Percentiles rank a stretch among this genome's conserved stretches.
Conservation (phyloP, 352 stramenopile genomes). For the Achlya hypogyna region DNA sequence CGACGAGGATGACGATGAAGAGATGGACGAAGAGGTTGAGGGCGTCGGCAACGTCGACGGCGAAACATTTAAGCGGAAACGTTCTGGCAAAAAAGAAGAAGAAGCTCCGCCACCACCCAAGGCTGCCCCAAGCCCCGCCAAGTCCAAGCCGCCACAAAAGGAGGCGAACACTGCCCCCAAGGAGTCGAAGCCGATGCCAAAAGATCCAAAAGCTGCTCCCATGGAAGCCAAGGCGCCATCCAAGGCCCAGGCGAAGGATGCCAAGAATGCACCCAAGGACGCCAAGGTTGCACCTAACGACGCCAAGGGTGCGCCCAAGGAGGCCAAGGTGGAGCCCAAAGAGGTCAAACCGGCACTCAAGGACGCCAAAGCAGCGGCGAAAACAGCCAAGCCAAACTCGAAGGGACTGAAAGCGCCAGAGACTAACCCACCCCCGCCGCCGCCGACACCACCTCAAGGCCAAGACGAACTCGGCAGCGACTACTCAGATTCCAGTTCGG, state of each 20-base stretch:
- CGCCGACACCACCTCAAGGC: neutral
- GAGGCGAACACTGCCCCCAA: too few relatives aligned
- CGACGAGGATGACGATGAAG: constrained; percentile 6
- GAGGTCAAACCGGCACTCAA: too few relatives aligned
- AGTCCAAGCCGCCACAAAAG: neutral
- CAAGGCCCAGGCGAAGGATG: too few relatives aligned
- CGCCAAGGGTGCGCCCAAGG: too few relatives aligned
- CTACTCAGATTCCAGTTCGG: too few relatives aligned
- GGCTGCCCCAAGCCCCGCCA: neutral
- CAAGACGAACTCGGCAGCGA: neutral
- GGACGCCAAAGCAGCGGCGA: too few relatives aligned
- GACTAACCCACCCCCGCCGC: neutral
- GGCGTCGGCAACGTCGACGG: neutral
- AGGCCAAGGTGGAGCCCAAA: too few relatives aligned
- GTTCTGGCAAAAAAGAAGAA: constrained; percentile 2
- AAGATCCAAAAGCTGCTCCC: neutral
- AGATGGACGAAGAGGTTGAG: neutral
- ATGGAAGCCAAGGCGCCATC: neutral
- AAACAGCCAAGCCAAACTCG: too few relatives aligned
- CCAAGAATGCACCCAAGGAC: too few relatives aligned
- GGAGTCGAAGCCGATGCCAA: too few relatives aligned
- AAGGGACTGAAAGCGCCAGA: neutral
- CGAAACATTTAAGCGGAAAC: neutral
- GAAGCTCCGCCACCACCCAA: neutral
- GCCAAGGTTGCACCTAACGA: too few relatives aligned